These are phyloP conservation scores for Oryza officinalis DNA, from an alignment of 176 grass and related monocot genomes.

Conservation along the genomic window DNA sequence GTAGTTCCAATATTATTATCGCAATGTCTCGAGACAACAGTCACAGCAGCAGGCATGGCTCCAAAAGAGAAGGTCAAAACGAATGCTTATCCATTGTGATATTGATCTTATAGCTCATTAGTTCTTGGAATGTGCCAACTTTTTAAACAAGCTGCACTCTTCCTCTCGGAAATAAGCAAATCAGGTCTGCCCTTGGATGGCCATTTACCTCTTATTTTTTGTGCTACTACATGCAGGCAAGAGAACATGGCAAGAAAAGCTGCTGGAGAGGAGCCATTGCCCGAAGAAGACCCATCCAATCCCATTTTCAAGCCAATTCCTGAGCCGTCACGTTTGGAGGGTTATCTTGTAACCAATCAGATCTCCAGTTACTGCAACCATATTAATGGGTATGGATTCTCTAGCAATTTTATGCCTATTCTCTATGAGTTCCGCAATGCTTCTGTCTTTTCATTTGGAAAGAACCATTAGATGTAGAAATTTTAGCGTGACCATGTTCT, in stretches of 20 bases:
- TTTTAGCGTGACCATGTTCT: too few species aligned
- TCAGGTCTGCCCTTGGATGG: too few species aligned
- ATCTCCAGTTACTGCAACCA: slow-evolving; percentile 98
- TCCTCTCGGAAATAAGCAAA: background rate
- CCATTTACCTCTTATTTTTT: background rate
- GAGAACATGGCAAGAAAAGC: slow-evolving; percentile 88
- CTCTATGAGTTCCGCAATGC: background rate
- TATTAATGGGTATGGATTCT: slow-evolving; percentile 75
- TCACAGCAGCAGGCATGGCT: slow-evolving; percentile 93
- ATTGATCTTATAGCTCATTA: background rate
- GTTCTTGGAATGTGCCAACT: background rate
- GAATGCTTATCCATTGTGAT: background rate
- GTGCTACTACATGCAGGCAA: slow-evolving; percentile 49
- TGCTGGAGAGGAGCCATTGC: slow-evolving; percentile 89
- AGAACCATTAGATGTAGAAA: too few species aligned
- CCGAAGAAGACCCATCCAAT: slow-evolving; percentile 95
- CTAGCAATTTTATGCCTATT: background rate
- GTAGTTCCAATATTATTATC: slow-evolving; percentile 99
- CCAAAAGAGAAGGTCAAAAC: slow-evolving; percentile 91
- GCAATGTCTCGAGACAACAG: slow-evolving; percentile 87
- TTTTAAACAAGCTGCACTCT: background rate
- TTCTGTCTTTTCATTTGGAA: background rate
- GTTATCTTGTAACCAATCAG: slow-evolving; percentile 97
- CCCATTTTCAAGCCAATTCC: slow-evolving; percentile 90
- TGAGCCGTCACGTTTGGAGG: slow-evolving; percentile 90